These are phyloP conservation scores for Macrolepiota albuminosa DNA, from an alignment of 768 basidiomycete genomes.

Conservation along the genomic window DNA sequence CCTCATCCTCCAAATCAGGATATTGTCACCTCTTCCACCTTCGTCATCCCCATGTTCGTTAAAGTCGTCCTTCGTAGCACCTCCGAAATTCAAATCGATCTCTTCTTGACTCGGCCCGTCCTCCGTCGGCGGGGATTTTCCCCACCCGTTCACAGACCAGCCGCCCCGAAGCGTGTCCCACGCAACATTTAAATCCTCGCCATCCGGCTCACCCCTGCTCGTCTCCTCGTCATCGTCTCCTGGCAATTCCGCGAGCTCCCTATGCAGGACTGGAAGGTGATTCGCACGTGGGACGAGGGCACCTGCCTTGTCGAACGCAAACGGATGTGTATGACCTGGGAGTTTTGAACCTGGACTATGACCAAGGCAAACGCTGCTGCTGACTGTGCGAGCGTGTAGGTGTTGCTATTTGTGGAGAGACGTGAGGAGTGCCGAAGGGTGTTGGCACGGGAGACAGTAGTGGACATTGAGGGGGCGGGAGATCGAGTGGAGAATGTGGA, in stretches of 20 bases:
- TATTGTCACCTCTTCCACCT: constrained; percentile 15
- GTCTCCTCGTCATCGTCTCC: constrained; percentile 14
- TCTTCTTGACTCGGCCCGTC: constrained; percentile 40
- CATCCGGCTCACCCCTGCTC: too few species aligned
- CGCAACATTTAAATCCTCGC: too few species aligned
- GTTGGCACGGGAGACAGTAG: constrained; percentile 12
- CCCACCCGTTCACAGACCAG: too few species aligned
- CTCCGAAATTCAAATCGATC: constrained; percentile 43
- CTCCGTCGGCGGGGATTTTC: background rate
- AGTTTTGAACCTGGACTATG: background rate
- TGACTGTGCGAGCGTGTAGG: background rate
- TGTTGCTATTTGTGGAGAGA: background rate
- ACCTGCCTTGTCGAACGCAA: constrained; percentile 30
- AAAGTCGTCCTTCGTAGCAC: constrained; percentile 5
- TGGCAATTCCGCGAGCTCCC: constrained; percentile 18
- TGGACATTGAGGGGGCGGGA: constrained; percentile 3
- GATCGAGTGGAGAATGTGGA: too few species aligned
- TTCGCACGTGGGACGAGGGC: constrained; percentile 36
- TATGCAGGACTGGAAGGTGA: constrained; percentile 27
- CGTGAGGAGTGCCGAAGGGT: constrained; percentile 3
- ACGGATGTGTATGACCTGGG: constrained; percentile 31
- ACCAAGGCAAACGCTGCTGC: background rate
- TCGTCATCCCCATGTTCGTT: constrained; percentile 21
- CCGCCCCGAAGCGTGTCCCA: too few species aligned
- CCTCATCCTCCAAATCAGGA: constrained; percentile 30